phyloP scores from a whole-genome alignment of 148 eudicot species.

The Rhododendron griersonianum region DNA sequence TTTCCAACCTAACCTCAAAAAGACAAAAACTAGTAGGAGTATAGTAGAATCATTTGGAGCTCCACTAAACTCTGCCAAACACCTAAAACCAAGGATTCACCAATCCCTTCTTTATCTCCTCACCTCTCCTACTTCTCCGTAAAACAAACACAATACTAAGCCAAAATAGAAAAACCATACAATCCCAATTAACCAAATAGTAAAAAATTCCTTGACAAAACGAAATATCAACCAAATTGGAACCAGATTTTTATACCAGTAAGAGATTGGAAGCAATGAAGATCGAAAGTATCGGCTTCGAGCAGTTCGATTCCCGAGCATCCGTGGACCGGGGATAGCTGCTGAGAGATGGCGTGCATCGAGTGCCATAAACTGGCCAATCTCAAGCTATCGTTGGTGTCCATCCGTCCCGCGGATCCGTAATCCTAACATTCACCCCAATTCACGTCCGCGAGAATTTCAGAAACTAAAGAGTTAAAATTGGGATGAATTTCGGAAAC shows the following conservation, averaged over 20 bases:
- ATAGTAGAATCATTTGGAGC: neutral
- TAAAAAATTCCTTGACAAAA: neutral
- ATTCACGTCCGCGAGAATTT: neutral
- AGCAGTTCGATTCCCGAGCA: slow-evolving; percentile 83
- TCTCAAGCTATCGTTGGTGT: slow-evolving; percentile 91
- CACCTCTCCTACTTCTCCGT: neutral
- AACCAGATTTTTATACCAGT: slow-evolving; percentile 50
- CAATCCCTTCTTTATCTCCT: neutral
- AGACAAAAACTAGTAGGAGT: neutral
- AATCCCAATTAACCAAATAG: neutral
- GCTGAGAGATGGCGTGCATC: slow-evolving; percentile 99
- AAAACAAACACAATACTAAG: neutral
- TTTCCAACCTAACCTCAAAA: neutral
- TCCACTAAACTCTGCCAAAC: slow-evolving; percentile 1
- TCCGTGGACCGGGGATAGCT: slow-evolving; percentile 72
- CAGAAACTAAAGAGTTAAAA: neutral
- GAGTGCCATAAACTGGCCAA: slow-evolving; percentile 99
- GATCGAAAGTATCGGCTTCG: slow-evolving; percentile 92
- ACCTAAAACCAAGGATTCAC: neutral
- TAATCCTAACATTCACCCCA: slow-evolving; percentile 55
- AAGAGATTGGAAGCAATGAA: slow-evolving; percentile 94
- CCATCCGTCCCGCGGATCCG: slow-evolving; percentile 96
- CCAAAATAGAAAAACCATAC: neutral
- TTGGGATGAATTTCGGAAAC: neutral
- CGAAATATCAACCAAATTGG: neutral